phyloP scores from a whole-genome alignment of 2,329 filamentous ascomycete species.

The Paecilomyces dactylethromorphus region DNA sequence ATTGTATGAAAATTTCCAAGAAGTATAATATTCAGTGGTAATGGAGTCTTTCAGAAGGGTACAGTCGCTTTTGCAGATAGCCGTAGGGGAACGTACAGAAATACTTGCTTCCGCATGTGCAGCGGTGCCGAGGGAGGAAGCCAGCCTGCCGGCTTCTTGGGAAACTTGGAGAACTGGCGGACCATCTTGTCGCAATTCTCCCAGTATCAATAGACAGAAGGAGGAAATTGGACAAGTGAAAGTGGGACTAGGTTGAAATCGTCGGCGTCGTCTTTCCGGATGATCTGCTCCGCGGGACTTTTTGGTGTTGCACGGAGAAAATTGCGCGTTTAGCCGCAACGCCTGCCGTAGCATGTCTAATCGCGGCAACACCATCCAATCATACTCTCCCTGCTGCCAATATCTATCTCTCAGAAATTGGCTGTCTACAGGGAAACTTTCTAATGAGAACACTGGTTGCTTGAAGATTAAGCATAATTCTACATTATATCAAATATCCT shows the following conservation, averaged over 20 bases:
- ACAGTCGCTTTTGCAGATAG: not conserved
- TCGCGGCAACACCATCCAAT: too few species aligned
- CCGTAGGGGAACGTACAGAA: slow-evolving; percentile 44
- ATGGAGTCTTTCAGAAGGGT: not conserved
- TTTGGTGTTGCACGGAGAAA: slow-evolving; percentile 8
- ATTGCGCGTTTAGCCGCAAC: slow-evolving; percentile 30
- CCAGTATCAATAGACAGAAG: not conserved
- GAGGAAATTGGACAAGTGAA: not conserved
- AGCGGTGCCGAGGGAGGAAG: slow-evolving; percentile 18
- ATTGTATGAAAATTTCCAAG: not conserved
- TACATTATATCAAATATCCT: too few species aligned
- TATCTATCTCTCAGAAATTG: not conserved
- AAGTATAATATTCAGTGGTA: not conserved
- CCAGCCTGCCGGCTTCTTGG: slow-evolving; percentile 20
- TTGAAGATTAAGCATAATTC: too few species aligned
- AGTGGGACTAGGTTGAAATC: slow-evolving; percentile 1
- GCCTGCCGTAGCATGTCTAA: slow-evolving; percentile 17
- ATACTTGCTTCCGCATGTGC: slow-evolving; percentile 40
- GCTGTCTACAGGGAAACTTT: too few species aligned
- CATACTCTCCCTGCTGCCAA: not conserved
- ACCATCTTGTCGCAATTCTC: slow-evolving; percentile 18
- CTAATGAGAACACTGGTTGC: too few species aligned
- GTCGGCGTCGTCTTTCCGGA: not conserved
- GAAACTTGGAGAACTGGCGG: slow-evolving; percentile 20
- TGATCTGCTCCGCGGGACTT: not conserved